Base-by-base conservation (phyloP, 176 grass and related monocot genomes). In the Musa beccarii region DNA sequence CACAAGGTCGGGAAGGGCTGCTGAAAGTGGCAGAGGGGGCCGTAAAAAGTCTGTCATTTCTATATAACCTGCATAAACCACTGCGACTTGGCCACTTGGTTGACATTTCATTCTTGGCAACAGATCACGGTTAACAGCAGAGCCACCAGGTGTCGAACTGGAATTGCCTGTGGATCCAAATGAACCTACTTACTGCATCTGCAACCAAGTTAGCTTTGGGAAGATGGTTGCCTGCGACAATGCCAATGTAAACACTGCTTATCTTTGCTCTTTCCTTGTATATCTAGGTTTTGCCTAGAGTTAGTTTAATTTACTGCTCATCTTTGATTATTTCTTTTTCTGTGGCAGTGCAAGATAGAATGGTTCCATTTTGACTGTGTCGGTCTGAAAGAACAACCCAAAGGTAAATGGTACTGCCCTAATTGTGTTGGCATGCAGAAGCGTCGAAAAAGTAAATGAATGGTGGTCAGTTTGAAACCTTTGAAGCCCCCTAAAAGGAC, bases 221-320 rank as follows among this genome's bases (percentile, higher is more conserved):
- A 89, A 99, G 79, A 99, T 99, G 95, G 84, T 99, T 16, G 90
- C 95, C 13, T 99, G 95, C 16, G 95, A 99, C 82, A 89, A 91
- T 74, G 59, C 84, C 64, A 84, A 87, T 56, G 95, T 99, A 84
- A 11, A 12, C 2, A 50, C 15, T 51, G 3, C 15, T 17, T 20
- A 8, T n/a, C 67, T 16, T 69, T 51, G 1, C 23, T 69, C 9
- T 50, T 23, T 16, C 13, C 1, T 16, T 68, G 13, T 11, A 3
- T 69, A 0, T n/a, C 5, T 50, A 11, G 2, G 11, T 69, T 19
- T 43, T 43, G 34, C 34, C 4, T 43, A 4, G 62, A 9, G 21
- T 9, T 65, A 20, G 20, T 65, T 65, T 26, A 23, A 65, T 65
- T 26, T 25, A 65, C 62, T 50, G 1, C 7, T 28, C 26, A 2